Percentiles rank a stretch among this genome's conserved stretches.
Conservation (phyloP, 345 rosid species). For the Viola odorata region DNA sequence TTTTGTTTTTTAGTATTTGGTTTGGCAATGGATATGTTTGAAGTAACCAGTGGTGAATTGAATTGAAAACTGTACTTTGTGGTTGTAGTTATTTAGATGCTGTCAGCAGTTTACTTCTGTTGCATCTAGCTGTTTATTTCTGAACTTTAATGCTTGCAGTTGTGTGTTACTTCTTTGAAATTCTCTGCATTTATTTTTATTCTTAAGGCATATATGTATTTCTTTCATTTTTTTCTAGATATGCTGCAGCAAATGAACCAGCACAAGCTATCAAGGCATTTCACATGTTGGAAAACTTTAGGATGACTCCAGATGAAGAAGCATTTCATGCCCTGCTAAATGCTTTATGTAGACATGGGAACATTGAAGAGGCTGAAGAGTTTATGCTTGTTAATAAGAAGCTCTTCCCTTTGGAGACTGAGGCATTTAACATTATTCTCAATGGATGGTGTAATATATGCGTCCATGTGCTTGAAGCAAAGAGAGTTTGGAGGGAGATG, state of each 20-base stretch:
- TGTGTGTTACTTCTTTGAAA: neutral
- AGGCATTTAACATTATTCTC: slow-evolving; percentile 68
- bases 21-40: too few relatives aligned
- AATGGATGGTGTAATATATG: slow-evolving; percentile 72
- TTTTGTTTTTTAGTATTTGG: too few relatives aligned
- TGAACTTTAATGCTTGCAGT: neutral
- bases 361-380: slow-evolving; percentile 92
- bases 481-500: slow-evolving; percentile 89
- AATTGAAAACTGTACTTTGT: too few relatives aligned
- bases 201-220: too few relatives aligned
- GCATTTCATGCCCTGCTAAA: slow-evolving; percentile 49
- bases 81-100: too few relatives aligned
- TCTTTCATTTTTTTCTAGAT: slow-evolving; percentile 34
- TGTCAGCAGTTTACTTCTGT: too few relatives aligned
- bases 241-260: slow-evolving; percentile 70
- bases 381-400: slow-evolving; percentile 74
- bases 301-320: slow-evolving; percentile 65
- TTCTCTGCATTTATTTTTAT: neutral
- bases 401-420: slow-evolving; percentile 56
- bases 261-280: slow-evolving; percentile 67
- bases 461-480: slow-evolving; percentile 68
- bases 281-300: slow-evolving; percentile 68
- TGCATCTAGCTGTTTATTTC: too few relatives aligned
- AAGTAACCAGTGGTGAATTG: too few relatives aligned
- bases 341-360: slow-evolving; percentile 65